Evolutionary conservation across 2,329 filamentous ascomycete species (phyloP).

Genomic region (Calonectria honghensis): DNA sequence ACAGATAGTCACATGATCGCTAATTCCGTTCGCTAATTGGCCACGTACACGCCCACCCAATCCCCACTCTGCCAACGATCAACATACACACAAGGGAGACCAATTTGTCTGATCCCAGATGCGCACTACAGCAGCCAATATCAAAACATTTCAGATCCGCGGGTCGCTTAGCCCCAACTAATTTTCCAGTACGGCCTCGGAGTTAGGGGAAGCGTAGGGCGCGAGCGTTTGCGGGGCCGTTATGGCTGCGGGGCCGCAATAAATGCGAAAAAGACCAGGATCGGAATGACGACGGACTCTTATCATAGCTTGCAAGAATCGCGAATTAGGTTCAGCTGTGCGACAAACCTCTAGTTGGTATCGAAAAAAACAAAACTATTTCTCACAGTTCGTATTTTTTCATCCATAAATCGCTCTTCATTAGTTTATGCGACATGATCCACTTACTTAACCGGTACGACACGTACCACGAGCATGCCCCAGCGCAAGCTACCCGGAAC

Average conservation of each 20-base stretch:
- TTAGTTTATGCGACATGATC: not conserved
- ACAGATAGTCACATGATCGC: no score
- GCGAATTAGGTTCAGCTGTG: not conserved
- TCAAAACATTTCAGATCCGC: not conserved
- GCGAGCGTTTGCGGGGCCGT: not conserved
- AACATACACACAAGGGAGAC: not conserved
- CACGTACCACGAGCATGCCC: not conserved
- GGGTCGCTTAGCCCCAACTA: not conserved
- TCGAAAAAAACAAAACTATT: not conserved
- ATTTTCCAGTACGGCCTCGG: not conserved
- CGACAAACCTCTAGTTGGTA: no score
- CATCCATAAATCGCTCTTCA: not conserved
- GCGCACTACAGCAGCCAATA: not conserved
- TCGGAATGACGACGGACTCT: not conserved
- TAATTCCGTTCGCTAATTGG: not conserved
- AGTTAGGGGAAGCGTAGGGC: not conserved
- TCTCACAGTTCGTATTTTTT: not conserved
- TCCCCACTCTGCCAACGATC: not conserved
- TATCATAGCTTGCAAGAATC: not conserved
- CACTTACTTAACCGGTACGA: no score
- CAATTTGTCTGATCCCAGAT: not conserved
- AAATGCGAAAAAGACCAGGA: not conserved
- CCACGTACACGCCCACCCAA: not conserved
- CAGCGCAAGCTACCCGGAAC: not conserved
- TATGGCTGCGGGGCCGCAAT: no score